These are phyloP conservation scores for Colletotrichum tropicicola DNA, from an alignment of 2,329 filamentous ascomycete species.

Conservation along the genomic window DNA sequence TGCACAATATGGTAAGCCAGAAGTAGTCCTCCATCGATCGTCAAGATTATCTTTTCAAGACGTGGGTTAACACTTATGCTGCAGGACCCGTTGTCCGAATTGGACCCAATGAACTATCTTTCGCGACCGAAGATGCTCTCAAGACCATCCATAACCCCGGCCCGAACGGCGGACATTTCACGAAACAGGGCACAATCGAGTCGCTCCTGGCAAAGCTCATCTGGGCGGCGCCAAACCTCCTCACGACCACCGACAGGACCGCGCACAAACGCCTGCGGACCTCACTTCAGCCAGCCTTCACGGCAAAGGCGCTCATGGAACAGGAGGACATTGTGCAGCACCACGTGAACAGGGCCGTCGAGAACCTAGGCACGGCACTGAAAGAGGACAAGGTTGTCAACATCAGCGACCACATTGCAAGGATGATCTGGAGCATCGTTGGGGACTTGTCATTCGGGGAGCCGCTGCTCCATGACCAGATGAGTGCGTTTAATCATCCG, in stretches of 20 bases:
- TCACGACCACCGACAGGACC: neutral
- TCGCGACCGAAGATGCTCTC: constrained; percentile 8
- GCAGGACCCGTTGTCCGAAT: constrained; percentile 11
- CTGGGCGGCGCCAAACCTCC: constrained; percentile 10
- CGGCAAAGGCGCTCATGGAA: constrained; percentile 13
- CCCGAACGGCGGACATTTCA: neutral
- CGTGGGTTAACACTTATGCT: neutral
- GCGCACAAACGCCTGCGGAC: constrained; percentile 12
- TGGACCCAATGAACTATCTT: constrained; percentile 10
- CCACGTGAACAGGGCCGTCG: neutral
- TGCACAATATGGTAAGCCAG: constrained; percentile 4
- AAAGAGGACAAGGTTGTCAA: neutral
- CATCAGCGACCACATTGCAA: constrained; percentile 2
- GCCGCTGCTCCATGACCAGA: constrained; percentile 15
- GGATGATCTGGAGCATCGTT: constrained; percentile 17
- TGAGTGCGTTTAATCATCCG: neutral
- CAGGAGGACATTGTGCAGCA: constrained; percentile 18
- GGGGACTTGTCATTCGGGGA: constrained; percentile 11
- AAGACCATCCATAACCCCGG: constrained; percentile 13
- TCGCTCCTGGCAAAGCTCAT: neutral
- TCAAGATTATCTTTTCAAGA: neutral
- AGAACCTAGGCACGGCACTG: neutral
- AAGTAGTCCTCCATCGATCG: too few relatives aligned
- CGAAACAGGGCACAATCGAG: constrained; percentile 11
- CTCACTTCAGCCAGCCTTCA: constrained; percentile 9